A percentile compares a stretch with the other conserved stretches of the same genome.
Conservation (phyloP, 169 alveolate genomes). For the Babesia ovata region DNA sequence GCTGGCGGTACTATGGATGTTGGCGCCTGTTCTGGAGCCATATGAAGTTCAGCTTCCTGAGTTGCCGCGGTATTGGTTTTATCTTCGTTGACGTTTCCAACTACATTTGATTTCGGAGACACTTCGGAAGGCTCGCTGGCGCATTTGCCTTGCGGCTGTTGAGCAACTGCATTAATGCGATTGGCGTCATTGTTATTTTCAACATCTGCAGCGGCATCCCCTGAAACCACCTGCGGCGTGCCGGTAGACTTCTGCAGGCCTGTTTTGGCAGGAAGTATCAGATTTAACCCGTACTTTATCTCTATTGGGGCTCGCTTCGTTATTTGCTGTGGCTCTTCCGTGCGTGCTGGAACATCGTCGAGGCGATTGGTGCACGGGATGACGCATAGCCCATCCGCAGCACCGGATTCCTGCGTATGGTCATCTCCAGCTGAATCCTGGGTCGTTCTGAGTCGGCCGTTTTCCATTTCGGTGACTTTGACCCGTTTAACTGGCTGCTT, state of each 20-base stretch:
- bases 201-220: neutral
- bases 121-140: too few relatives aligned
- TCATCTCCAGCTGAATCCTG: neutral
- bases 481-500: constrained; percentile 18
- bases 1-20: neutral
- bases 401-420: neutral
- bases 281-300: constrained; percentile 51
- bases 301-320: neutral
- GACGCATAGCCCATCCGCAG: constrained; percentile 9
- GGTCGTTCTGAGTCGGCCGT: neutral
- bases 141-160: too few relatives aligned
- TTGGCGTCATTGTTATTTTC: neutral
- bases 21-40: too few relatives aligned
- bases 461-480: constrained; percentile 29
- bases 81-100: too few relatives aligned
- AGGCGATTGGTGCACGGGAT: constrained; percentile 61
- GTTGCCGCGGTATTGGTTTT: too few relatives aligned
- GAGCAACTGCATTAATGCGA: too few relatives aligned
- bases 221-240: too few relatives aligned
- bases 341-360: constrained; percentile 18
- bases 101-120: too few relatives aligned
- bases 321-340: neutral
- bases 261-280: neutral
- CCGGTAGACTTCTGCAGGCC: neutral
- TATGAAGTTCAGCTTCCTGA: too few relatives aligned